These are phyloP conservation scores for Phytophthora colocasiae DNA, from an alignment of 352 stramenopile genomes.

Conservation along the genomic window DNA sequence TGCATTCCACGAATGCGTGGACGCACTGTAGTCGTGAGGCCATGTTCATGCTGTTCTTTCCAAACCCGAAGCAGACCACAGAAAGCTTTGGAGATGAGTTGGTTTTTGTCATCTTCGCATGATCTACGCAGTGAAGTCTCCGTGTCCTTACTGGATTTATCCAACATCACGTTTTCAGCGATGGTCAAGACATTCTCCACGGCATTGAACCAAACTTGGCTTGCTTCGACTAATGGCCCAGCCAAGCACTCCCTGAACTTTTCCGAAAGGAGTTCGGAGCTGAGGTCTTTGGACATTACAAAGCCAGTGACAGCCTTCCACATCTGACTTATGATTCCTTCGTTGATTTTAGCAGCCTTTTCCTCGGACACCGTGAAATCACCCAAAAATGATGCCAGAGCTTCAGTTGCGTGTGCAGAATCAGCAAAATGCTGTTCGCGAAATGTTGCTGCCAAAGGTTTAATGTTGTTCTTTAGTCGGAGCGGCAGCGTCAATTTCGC, in stretches of 20 bases:
- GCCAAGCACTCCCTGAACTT: constrained; percentile 28
- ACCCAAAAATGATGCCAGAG: constrained; percentile 18
- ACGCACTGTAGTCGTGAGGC: constrained; percentile 22
- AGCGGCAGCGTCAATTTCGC: constrained; percentile 26
- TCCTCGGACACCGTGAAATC: constrained; percentile 30
- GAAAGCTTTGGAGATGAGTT: constrained; percentile 23
- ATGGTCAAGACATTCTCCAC: constrained; percentile 22
- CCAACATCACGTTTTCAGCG: constrained; percentile 10
- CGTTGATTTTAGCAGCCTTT: constrained; percentile 2
- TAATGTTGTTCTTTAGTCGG: constrained; percentile 42
- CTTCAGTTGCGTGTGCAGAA: not conserved
- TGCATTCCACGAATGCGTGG: not conserved
- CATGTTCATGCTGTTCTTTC: constrained; percentile 14
- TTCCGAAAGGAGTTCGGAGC: constrained; percentile 13
- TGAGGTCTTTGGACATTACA: not conserved
- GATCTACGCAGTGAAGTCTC: constrained; percentile 10
- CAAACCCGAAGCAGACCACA: constrained; percentile 12
- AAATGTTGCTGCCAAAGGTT: constrained; percentile 29
- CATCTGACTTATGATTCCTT: constrained; percentile 6
- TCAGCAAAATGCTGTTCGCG: constrained; percentile 1
- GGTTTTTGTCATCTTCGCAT: constrained; percentile 17
- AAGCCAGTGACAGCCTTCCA: constrained; percentile 8
- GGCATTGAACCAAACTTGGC: constrained; percentile 29
- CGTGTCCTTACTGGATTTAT: constrained; percentile 17
- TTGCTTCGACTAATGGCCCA: constrained; percentile 21